These are phyloP conservation scores for Dactylonectria macrodidyma DNA, from an alignment of 2,329 filamentous ascomycete genomes.

Conservation along the genomic window DNA sequence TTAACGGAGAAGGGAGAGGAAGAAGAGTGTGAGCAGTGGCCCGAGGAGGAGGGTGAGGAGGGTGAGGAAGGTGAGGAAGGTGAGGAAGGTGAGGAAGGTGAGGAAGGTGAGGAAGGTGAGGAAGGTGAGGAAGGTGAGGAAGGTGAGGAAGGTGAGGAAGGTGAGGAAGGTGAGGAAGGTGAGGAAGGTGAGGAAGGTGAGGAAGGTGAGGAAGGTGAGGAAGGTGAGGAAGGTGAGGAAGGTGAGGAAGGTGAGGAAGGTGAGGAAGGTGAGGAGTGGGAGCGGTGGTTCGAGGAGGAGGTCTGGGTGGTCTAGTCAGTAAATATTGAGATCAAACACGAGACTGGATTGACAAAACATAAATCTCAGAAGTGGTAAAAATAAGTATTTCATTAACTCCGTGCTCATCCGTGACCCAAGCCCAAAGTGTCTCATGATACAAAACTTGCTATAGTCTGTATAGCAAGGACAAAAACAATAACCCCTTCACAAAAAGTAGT, in stretches of 20 bases:
- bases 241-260: background rate
- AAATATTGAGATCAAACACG: background rate
- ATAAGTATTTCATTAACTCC: slow-evolving; percentile 42
- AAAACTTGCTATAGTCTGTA: slow-evolving; percentile 34
- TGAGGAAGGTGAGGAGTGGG: background rate
- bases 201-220: background rate
- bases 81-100: background rate
- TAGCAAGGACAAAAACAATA: slow-evolving; percentile 22
- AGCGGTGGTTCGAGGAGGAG: background rate
- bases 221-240: no score
- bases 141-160: no score
- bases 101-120: background rate
- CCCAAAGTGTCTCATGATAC: slow-evolving; percentile 37
- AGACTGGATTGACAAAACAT: background rate
- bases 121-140: background rate
- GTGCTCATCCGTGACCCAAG: slow-evolving; percentile 42
- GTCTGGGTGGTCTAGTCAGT: slow-evolving; percentile 16
- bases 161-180: no score
- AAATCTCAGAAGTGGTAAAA: slow-evolving; percentile 27
- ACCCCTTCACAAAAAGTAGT: slow-evolving; percentile 84
- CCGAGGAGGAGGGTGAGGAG: background rate
- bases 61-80: background rate
- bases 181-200: background rate
- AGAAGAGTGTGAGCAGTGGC: no score
- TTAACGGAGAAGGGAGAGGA: background rate